Conservation (phyloP, 176 grass and related monocot genomes). For the Phragmites australis region DNA sequence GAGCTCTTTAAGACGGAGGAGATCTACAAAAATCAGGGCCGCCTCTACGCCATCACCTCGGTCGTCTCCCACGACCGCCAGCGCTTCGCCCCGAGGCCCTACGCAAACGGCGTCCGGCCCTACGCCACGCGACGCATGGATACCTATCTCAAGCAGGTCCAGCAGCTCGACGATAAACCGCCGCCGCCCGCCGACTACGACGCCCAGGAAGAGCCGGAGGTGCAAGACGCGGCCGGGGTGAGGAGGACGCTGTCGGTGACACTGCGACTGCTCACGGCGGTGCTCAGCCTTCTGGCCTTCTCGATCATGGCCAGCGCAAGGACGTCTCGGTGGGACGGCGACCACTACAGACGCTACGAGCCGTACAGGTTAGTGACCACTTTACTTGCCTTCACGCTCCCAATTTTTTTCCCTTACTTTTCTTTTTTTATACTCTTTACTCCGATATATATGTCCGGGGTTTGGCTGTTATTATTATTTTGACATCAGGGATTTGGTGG, state of each 20-base stretch:
- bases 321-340: conserved; percentile 50
- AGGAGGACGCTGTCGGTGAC: conserved; percentile 14
- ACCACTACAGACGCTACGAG: conserved; percentile 43
- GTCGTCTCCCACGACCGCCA: background rate
- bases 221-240: background rate
- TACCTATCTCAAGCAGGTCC: background rate
- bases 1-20: background rate
- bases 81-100: background rate
- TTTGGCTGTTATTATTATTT: no score
- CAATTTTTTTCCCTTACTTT: background rate
- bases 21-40: background rate
- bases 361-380: conserved; percentile 45
- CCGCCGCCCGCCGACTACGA: background rate
- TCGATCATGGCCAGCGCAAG: conserved; percentile 55
- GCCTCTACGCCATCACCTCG: background rate
- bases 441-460: no score
- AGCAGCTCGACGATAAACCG: background rate
- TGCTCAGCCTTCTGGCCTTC: conserved; percentile 53
- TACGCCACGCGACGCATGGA: conserved; percentile 13
- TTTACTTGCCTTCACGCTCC: no score
- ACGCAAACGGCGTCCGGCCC: background rate
- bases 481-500: no score
- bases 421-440: no score
- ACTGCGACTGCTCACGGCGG: conserved; percentile 48
- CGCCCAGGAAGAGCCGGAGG: background rate